Evolutionary conservation across 768 basidiomycete species (phyloP).

Genomic region (Rhodotorula babjevae): DNA sequence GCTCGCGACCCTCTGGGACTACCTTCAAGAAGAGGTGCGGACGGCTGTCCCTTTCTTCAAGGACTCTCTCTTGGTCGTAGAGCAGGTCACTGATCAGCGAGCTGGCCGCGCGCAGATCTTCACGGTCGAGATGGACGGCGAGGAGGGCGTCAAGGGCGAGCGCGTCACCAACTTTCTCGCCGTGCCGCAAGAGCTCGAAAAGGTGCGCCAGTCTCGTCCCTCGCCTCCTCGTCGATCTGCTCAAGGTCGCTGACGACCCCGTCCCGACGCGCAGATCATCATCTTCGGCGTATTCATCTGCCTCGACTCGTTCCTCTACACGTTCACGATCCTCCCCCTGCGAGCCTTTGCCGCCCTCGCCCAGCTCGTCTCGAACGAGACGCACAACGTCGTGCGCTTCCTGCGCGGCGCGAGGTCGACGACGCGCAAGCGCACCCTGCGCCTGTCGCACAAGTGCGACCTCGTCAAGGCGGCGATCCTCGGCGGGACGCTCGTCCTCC

Average conservation of each 20-base stretch:
- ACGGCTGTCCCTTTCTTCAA: neutral
- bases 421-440: conserved; percentile 52
- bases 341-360: conserved; percentile 66
- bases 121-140: conserved; percentile 88
- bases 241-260: neutral
- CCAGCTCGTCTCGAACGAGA: conserved; percentile 52
- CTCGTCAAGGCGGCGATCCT: conserved; percentile 76
- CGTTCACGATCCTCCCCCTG: conserved; percentile 94
- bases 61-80: no score
- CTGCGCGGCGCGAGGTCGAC: conserved; percentile 45
- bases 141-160: conserved; percentile 91
- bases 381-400: conserved; percentile 46
- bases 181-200: conserved; percentile 88
- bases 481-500: conserved; percentile 63
- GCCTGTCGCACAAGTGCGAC: conserved; percentile 87
- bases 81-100: no score
- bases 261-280: conserved; percentile 60
- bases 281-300: conserved; percentile 88
- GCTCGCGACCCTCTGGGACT: conserved; percentile 78
- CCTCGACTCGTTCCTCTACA: conserved; percentile 93
- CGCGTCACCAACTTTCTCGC: conserved; percentile 90
- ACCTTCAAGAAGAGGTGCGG: conserved; percentile 71
- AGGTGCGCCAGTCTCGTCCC: conserved; percentile 54
- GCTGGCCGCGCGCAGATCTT: conserved; percentile 54
- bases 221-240: no score